A percentile compares a stretch with the other conserved stretches of the same genome.
Evolutionary conservation across 768 basidiomycete genomes (phyloP).

Genomic region (Boletus eberwhitei): DNA sequence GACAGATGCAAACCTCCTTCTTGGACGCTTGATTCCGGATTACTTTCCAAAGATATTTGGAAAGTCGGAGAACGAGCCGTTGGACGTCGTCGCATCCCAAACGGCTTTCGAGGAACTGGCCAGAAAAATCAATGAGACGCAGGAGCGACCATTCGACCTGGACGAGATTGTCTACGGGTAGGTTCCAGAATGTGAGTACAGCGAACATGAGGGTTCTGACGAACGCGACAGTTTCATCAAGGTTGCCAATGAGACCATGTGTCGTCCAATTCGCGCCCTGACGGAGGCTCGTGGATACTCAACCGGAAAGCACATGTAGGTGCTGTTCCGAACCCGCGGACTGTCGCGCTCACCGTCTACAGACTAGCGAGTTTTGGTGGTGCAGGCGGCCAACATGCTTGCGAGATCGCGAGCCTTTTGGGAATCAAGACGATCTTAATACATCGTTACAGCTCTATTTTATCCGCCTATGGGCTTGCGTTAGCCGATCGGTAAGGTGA

Average conservation of each 20-base stretch:
- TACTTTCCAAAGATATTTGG: conserved; percentile 97
- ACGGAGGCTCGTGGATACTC: conserved; percentile 89
- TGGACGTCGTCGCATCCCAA: conserved; percentile 72
- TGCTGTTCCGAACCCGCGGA: background rate
- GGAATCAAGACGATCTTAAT: conserved; percentile 88
- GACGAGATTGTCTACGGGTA: conserved; percentile 92
- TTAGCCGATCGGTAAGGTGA: conserved; percentile 65
- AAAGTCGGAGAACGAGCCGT: conserved; percentile 77
- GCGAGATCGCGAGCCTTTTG: conserved; percentile 82
- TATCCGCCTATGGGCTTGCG: conserved; percentile 93
- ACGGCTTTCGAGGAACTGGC: conserved; percentile 65
- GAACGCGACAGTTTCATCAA: conserved; percentile 72
- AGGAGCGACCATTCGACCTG: conserved; percentile 55
- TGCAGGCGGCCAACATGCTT: conserved; percentile 89
- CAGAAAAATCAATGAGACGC: conserved; percentile 64
- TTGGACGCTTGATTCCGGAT: conserved; percentile 84
- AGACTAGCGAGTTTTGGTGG: conserved; percentile 88
- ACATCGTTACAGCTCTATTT: conserved; percentile 87
- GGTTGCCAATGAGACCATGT: conserved; percentile 97
- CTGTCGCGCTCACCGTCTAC: background rate
- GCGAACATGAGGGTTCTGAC: background rate
- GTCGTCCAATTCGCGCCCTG: conserved; percentile 83
- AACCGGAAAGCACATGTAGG: conserved; percentile 67
- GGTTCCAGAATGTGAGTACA: conserved; percentile 14
- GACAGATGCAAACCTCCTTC: conserved; percentile 88